Evolutionary conservation across 2,329 filamentous ascomycete species (phyloP).

Genomic region (Sporothrix inflata): DNA sequence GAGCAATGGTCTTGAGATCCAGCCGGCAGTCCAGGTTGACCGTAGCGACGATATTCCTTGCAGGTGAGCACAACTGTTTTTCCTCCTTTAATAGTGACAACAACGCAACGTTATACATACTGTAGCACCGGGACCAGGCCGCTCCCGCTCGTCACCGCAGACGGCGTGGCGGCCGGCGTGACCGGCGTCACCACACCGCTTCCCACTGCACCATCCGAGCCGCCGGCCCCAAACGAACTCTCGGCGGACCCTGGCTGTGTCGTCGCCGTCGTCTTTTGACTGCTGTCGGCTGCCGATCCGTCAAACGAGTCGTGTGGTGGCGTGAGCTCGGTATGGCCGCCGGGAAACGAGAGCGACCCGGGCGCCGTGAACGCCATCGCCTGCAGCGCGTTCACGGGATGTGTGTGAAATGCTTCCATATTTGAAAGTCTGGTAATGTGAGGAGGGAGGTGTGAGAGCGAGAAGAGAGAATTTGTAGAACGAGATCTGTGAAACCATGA

Average conservation of each 20-base stretch:
- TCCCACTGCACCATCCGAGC: constrained; percentile 45
- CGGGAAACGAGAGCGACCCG: constrained; percentile 88
- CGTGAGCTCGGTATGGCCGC: constrained; percentile 79
- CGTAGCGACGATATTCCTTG: constrained; percentile 78
- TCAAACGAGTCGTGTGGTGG: constrained; percentile 63
- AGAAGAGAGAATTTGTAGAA: background rate
- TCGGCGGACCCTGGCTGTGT: background rate
- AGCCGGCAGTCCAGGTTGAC: constrained; percentile 97
- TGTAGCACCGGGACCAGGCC: constrained; percentile 92
- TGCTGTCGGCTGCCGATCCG: background rate
- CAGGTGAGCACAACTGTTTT: background rate
- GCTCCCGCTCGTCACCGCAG: constrained; percentile 78
- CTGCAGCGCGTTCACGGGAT: constrained; percentile 87
- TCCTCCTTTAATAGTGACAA: background rate
- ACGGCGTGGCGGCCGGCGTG: constrained; percentile 91
- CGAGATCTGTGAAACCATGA: background rate
- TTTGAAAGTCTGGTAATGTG: background rate
- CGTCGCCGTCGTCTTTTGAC: background rate
- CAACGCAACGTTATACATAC: constrained; percentile 66
- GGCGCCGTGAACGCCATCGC: constrained; percentile 95
- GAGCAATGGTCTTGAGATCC: constrained; percentile 97
- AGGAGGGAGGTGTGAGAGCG: constrained; percentile 23
- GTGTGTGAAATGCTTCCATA: constrained; percentile 90
- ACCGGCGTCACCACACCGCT: constrained; percentile 82
- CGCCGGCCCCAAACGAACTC: background rate